A percentile compares a stretch with the other conserved stretches of the same genome.
Conservation (phyloP, 2,329 filamentous ascomycete genomes). For the Trichoderma asperellum region DNA sequence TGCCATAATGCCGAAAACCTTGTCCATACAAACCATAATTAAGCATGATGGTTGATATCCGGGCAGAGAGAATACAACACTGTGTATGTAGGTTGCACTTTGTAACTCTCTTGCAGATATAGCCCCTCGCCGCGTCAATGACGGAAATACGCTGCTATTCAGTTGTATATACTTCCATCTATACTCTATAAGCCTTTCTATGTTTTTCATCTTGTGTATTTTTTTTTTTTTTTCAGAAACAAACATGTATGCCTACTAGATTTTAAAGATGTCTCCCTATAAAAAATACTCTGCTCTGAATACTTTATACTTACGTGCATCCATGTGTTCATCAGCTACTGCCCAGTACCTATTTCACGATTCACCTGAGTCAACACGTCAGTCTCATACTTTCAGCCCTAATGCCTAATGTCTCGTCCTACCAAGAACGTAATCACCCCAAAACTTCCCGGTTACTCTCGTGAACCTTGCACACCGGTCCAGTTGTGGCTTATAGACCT, state of each 20-base stretch:
- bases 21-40: not conserved
- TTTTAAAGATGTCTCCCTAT: not conserved
- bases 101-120: not conserved
- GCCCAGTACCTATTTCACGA: not conserved
- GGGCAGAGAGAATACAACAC: too few relatives aligned
- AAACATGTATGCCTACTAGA: not conserved
- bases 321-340: not conserved
- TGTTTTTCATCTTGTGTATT: not conserved
- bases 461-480: not conserved
- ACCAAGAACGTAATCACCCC: not conserved
- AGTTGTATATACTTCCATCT: not conserved
- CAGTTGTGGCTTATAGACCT: not conserved
- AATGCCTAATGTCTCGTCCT: not conserved
- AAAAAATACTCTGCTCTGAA: not conserved
- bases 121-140: not conserved
- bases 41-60: not conserved
- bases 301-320: not conserved
- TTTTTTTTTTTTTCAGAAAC: not conserved
- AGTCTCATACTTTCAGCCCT: not conserved
- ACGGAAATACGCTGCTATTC: not conserved
- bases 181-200: not conserved
- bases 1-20: not conserved
- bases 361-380: not conserved
- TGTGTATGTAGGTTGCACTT: not conserved
- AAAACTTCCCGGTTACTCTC: not conserved